Evolutionary conservation across 2,329 filamentous ascomycete species (phyloP).

Genomic region (Trichophaea hybrida): DNA sequence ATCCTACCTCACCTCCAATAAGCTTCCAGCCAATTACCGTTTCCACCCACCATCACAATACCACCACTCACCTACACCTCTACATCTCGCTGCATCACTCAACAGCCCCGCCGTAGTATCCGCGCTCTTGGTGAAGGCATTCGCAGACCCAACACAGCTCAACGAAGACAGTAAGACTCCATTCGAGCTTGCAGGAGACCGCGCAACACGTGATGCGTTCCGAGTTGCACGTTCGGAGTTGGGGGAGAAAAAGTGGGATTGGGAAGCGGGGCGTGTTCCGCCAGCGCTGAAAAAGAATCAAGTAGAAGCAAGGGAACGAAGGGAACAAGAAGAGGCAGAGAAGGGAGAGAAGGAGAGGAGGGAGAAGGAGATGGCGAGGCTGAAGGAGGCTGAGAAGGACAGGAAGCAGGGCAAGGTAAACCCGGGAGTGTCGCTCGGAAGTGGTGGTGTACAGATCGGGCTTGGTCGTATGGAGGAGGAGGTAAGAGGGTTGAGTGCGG

Average conservation of each 20-base stretch:
- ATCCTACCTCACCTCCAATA: slow-evolving; percentile 67
- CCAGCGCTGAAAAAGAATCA: slow-evolving; percentile 55
- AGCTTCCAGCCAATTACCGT: slow-evolving; percentile 53
- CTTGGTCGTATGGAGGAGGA: slow-evolving; percentile 72
- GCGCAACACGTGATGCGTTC: slow-evolving; percentile 77
- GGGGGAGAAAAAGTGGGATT: slow-evolving; percentile 62
- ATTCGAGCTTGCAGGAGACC: slow-evolving; percentile 77
- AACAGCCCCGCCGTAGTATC: slow-evolving; percentile 64
- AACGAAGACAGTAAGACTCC: slow-evolving; percentile 60
- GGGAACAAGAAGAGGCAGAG: slow-evolving; percentile 53
- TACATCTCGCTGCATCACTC: slow-evolving; percentile 73
- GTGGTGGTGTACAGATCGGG: slow-evolving; percentile 70
- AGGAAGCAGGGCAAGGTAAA: slow-evolving; percentile 36
- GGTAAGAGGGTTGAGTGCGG: slow-evolving; percentile 74
- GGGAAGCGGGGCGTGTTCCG: slow-evolving; percentile 63
- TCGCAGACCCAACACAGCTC: slow-evolving; percentile 54
- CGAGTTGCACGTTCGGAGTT: slow-evolving; percentile 71
- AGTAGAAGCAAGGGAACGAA: slow-evolving; percentile 57
- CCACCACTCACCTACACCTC: slow-evolving; percentile 45
- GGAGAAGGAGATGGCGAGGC: slow-evolving; percentile 57
- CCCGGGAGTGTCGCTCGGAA: slow-evolving; percentile 38
- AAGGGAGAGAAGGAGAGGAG: slow-evolving; percentile 50
- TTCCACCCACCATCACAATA: slow-evolving; percentile 52
- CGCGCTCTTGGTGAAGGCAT: slow-evolving; percentile 60
- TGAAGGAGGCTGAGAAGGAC: slow-evolving; percentile 33